These are phyloP conservation scores for Saxophila tyrrhenica DNA, from an alignment of 495 filamentous ascomycete genomes.

Conservation along the genomic window DNA sequence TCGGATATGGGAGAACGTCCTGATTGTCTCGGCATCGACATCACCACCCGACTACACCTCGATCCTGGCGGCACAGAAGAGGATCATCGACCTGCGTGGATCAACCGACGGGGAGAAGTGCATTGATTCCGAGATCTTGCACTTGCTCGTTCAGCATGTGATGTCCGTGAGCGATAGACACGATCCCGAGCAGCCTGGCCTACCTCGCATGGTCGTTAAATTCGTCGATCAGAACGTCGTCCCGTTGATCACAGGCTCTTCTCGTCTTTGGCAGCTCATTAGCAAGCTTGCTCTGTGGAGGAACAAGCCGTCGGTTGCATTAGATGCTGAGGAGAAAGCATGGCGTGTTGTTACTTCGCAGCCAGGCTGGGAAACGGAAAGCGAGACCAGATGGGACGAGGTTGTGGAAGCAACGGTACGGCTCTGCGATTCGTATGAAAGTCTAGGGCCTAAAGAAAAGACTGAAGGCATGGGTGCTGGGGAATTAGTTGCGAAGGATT, in stretches of 20 bases:
- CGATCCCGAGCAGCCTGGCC: slow-evolving; percentile 22
- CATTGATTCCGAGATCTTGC: slow-evolving; percentile 62
- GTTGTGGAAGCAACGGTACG: slow-evolving; percentile 55
- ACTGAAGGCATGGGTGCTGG: slow-evolving; percentile 35
- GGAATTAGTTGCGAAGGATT: slow-evolving; percentile 48
- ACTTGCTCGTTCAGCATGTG: slow-evolving; percentile 58
- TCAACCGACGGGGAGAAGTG: slow-evolving; percentile 58
- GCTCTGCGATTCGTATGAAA: slow-evolving; percentile 55
- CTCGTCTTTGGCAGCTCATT: slow-evolving; percentile 63
- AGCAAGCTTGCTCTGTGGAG: slow-evolving; percentile 60
- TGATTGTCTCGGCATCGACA: slow-evolving; percentile 70
- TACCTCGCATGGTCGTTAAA: slow-evolving; percentile 49
- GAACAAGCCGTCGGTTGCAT: slow-evolving; percentile 51
- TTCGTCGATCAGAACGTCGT: slow-evolving; percentile 60
- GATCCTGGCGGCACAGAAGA: slow-evolving; percentile 56
- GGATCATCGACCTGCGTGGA: slow-evolving; percentile 64
- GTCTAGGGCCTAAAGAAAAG: slow-evolving; percentile 43
- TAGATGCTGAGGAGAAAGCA: slow-evolving; percentile 77
- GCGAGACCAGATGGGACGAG: slow-evolving; percentile 41
- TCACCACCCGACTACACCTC: slow-evolving; percentile 64
- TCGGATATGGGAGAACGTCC: slow-evolving; percentile 91
- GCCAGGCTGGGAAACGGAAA: slow-evolving; percentile 33
- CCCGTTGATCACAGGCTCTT: slow-evolving; percentile 72
- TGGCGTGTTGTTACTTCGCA: slow-evolving; percentile 56
- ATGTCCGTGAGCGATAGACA: slow-evolving; percentile 31